Base-by-base conservation (phyloP, 345 rosid genomes). In the Firmiana major region DNA sequence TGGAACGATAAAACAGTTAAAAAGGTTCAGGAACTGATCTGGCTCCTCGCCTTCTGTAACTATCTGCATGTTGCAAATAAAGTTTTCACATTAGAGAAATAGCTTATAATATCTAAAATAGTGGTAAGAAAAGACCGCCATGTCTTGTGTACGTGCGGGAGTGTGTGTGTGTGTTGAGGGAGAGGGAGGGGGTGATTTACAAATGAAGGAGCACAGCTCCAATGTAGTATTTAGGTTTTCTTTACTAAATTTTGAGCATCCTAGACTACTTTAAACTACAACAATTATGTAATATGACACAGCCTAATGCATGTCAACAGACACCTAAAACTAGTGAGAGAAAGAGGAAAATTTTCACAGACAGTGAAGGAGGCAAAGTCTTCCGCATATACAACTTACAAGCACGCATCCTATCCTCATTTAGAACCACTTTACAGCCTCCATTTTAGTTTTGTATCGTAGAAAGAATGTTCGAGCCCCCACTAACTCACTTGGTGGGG, bases 21-120 rank as follows among this genome's bases (percentile, higher is more conserved):
- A 60, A 45, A 80, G 81, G 54, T 76, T 77, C 74, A 64, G 54
- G 81, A 85, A 81, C 58, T 79, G 81, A 74, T 82, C 81, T 17
- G 88, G 89, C 75, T 88, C 91, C 73, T 86, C 80, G 9, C 81
- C 86, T 74, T 80, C 87, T 73, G 75, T 63, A 54, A 84, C 71
- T n/a, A 85, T 71, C 91, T 88, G 88, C 83, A 74, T 15, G 40
- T 58, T 6, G 34, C 54, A 75, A 21, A 22, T 15, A 60, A 26
- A 74, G 28, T 36, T 59, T 79, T 36, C 19, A 26, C 43, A 42
- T 10, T 64, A 2, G 53, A 78, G 8, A 40, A 55, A 75, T 78
- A 46, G 76, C 71, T 42, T 46, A 53, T 68, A 26, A 6, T 46
- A 63, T 64, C 60, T 22, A 40, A 65, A n/a, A n/a, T 1, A 65